Percentiles rank a stretch among this genome's conserved stretches.
phyloP scores from a whole-genome alignment of 768 basidiomycete species.

The Macrolepiota fuliginosa region DNA sequence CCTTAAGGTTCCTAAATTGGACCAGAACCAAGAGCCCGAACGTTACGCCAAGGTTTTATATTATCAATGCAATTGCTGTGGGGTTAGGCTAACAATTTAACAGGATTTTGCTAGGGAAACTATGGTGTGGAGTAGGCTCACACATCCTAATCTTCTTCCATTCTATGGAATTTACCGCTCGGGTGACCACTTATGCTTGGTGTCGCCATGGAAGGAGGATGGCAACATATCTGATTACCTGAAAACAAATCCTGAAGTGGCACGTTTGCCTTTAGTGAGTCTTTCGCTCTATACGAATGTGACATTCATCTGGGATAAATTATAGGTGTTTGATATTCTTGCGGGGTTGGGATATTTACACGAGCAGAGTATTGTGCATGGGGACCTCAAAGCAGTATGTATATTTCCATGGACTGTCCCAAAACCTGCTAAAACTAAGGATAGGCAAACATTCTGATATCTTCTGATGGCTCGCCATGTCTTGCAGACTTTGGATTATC shows the following conservation, averaged over 20 bases:
- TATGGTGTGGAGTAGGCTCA: neutral
- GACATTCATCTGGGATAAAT: neutral
- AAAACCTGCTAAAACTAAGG: neutral
- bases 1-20: neutral
- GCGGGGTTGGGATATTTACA: neutral
- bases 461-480: neutral
- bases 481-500: neutral
- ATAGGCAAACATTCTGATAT: neutral
- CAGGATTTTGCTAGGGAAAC: neutral
- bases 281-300: neutral
- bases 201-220: neutral
- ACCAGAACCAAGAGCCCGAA: neutral
- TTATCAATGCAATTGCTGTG: neutral
- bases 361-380: neutral
- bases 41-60: no score
- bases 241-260: neutral
- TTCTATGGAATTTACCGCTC: neutral
- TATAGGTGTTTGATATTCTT: neutral
- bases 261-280: neutral
- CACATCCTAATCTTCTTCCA: neutral
- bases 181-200: neutral
- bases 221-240: neutral
- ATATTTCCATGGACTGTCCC: neutral
- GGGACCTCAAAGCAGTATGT: neutral
- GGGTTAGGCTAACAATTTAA: neutral